phyloP scores from a whole-genome alignment of 129 eudicot genomes.

The Apium graveolens region DNA sequence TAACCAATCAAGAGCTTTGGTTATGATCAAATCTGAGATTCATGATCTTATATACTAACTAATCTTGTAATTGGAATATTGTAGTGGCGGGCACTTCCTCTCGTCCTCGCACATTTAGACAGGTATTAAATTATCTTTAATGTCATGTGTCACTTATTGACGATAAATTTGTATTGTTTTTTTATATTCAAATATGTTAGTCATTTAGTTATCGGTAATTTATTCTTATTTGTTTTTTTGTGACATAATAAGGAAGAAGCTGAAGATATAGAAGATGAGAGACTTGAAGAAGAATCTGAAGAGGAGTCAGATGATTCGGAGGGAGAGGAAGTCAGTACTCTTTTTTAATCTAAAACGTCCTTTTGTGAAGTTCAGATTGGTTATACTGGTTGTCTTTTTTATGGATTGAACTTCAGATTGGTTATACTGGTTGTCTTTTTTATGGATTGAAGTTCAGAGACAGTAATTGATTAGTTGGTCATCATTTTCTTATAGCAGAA shows the following conservation, averaged over 20 bases:
- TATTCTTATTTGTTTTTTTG: background rate
- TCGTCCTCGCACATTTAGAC: conserved; percentile 83
- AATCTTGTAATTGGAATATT: conserved; percentile 7
- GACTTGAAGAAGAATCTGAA: conserved; percentile 64
- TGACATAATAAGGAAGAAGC: conserved; percentile 55
- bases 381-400: background rate
- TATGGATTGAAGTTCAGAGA: background rate
- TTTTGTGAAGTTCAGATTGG: background rate
- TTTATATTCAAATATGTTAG: background rate
- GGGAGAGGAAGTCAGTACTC: conserved; percentile 56
- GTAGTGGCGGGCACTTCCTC: conserved; percentile 82
- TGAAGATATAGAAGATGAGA: conserved; percentile 54
- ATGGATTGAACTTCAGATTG: background rate
- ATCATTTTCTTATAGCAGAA: conserved; percentile 24
- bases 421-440: background rate
- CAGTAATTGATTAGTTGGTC: background rate
- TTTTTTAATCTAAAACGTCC: background rate
- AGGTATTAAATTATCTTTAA: conserved; percentile 26
- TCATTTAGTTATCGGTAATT: background rate
- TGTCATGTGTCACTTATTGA: background rate
- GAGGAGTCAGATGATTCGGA: conserved; percentile 62
- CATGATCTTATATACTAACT: background rate
- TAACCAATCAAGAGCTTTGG: background rate
- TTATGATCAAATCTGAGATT: background rate
- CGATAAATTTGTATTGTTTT: background rate